phyloP scores from a whole-genome alignment of 345 rosid species.

The Rhodamnia rubescens region DNA sequence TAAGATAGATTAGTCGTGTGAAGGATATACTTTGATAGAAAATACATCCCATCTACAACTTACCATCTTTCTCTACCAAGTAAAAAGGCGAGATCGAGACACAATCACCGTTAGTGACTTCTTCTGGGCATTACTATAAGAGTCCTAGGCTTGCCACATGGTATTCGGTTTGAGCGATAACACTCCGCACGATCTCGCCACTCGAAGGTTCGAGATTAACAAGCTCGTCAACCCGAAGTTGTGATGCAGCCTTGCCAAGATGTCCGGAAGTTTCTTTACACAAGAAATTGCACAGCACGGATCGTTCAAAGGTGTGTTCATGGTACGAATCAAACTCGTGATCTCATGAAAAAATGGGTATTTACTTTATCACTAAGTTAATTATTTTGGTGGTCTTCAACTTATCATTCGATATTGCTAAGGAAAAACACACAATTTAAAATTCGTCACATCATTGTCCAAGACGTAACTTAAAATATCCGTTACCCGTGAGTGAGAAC shows the following conservation, averaged over 20 bases:
- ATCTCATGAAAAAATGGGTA: not conserved
- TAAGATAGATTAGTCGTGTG: not conserved
- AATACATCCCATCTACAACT: not conserved
- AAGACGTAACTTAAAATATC: not conserved
- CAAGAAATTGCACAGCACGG: not conserved
- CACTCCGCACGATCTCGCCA: not conserved
- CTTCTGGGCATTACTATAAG: not conserved
- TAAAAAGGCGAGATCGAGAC: not conserved
- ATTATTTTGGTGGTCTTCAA: not conserved
- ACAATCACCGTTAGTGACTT: not conserved
- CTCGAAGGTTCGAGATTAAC: not conserved
- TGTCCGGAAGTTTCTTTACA: not conserved
- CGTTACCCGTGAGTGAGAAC: not conserved
- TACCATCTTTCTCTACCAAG: not conserved
- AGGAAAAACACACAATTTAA: not conserved
- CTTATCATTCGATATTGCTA: not conserved
- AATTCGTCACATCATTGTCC: not conserved
- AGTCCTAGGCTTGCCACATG: not conserved
- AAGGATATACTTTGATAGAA: not conserved
- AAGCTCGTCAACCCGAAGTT: rapidly evolving
- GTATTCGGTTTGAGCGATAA: not conserved
- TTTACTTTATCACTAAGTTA: not conserved
- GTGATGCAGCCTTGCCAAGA: not conserved
- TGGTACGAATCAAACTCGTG: not conserved
- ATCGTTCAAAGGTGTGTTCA: rapidly evolving